A percentile compares a stretch with the other conserved stretches of the same genome.
Conservation (phyloP, 331 rosid genomes). For the Saraca asoca region DNA sequence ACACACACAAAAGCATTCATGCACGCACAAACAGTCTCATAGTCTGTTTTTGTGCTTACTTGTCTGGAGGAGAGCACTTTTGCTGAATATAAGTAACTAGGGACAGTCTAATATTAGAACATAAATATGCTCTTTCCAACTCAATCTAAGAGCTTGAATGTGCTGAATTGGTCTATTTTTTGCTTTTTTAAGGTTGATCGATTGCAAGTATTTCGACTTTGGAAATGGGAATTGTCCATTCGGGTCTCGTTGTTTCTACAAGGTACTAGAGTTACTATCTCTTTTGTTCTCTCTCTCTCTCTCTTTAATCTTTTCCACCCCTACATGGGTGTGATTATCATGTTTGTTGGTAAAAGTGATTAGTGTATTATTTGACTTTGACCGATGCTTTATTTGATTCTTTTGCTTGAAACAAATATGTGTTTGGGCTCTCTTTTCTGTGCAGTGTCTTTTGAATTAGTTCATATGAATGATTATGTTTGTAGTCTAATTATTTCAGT, state of each 20-base stretch:
- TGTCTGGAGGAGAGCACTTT: neutral
- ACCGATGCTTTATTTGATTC: too few species aligned
- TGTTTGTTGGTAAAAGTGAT: slow-evolving; percentile 1
- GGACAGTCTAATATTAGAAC: neutral
- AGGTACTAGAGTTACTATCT: slow-evolving; percentile 48
- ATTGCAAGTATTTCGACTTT: slow-evolving; percentile 85
- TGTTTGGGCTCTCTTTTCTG: neutral
- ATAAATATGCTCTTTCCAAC: neutral
- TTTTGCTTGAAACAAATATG: too few species aligned
- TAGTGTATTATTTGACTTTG: too few species aligned
- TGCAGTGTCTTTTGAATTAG: neutral
- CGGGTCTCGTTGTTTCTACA: slow-evolving; percentile 86
- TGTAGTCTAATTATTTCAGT: slow-evolving; percentile 5
- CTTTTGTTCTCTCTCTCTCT: too few species aligned
- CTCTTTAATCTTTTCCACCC: neutral
- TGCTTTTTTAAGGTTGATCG: slow-evolving; percentile 63
- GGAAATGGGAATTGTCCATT: slow-evolving; percentile 97
- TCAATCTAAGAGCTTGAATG: neutral
- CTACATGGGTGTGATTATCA: slow-evolving; percentile 17
- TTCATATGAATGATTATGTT: neutral
- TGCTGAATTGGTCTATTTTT: slow-evolving; percentile 1
- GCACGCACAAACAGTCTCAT: neutral
- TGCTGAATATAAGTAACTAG: slow-evolving; percentile 1
- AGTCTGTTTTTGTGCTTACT: neutral
- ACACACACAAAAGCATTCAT: neutral